These are phyloP conservation scores for Serendipita sp. DNA, from an alignment of 768 basidiomycete genomes.

Conservation along the genomic window DNA sequence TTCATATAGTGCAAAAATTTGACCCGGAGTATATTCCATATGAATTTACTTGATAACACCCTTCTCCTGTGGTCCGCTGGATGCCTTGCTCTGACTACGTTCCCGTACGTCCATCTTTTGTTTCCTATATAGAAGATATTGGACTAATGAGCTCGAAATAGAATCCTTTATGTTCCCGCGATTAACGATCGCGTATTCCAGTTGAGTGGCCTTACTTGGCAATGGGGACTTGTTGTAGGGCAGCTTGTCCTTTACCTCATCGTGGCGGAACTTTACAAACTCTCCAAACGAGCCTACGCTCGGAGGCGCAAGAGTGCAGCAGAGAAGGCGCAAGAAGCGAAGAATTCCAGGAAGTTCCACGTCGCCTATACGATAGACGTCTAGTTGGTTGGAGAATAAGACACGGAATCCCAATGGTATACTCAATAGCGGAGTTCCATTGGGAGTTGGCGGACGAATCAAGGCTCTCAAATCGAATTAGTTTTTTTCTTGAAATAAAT, in stretches of 20 bases:
- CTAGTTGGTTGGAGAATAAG: background rate
- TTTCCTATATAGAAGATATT: constrained; percentile 12
- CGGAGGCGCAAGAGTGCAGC: background rate
- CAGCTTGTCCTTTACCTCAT: background rate
- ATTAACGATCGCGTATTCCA: constrained; percentile 23
- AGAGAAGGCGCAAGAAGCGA: background rate
- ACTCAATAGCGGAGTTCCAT: background rate
- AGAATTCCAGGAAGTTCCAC: background rate
- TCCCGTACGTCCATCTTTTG: constrained; percentile 16
- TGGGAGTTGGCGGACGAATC: no score
- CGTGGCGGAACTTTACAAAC: background rate
- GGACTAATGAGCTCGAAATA: constrained; percentile 20
- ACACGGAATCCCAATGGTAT: background rate
- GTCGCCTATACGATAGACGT: constrained; percentile 2
- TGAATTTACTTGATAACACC: constrained; percentile 12
- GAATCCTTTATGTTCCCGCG: constrained; percentile 21
- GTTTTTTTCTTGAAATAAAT: no score
- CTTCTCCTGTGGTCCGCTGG: constrained; percentile 12
- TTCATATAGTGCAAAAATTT: constrained; percentile 1
- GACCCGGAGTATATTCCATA: constrained; percentile 7
- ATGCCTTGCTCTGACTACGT: constrained; percentile 22
- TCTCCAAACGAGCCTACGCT: background rate
- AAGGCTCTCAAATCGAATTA: no score
- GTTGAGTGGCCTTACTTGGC: constrained; percentile 20
- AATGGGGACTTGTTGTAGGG: constrained; percentile 20